Conservation (phyloP, 768 basidiomycete genomes). For the Cystobasidium ongulense region DNA sequence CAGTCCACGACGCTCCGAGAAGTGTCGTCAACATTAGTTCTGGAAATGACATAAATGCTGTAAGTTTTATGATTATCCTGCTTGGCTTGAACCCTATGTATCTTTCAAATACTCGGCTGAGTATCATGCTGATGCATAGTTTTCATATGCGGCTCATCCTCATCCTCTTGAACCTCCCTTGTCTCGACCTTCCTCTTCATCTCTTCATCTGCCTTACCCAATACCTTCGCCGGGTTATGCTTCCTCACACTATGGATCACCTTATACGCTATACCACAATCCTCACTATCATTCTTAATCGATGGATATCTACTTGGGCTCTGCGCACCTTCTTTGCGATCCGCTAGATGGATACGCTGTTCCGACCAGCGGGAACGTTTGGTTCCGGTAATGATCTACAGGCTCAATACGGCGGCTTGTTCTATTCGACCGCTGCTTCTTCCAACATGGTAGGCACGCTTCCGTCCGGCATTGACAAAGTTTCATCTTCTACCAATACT, state of each 20-base stretch:
- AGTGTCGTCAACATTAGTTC: neutral
- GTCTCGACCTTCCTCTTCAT: neutral
- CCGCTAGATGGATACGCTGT: neutral
- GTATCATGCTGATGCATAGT: slow-evolving; percentile 8
- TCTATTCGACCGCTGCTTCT: neutral
- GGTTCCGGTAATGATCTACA: neutral
- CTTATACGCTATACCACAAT: neutral
- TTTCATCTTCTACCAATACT: neutral
- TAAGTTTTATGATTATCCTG: neutral
- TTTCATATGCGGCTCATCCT: slow-evolving; percentile 9
- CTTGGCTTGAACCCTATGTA: neutral
- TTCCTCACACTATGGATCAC: neutral
- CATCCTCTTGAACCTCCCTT: neutral
- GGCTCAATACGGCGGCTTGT: neutral
- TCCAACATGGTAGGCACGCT: neutral
- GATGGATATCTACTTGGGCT: neutral
- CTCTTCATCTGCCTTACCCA: neutral
- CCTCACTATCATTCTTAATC: neutral
- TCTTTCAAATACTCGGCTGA: neutral
- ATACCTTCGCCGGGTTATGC: neutral
- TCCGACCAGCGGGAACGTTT: neutral
- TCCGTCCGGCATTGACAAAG: too few relatives aligned
- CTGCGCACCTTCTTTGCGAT: neutral
- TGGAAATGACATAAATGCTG: neutral
- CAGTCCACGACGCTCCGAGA: neutral